Evolutionary conservation across 2,329 filamentous ascomycete species (phyloP).

Genomic region (Diaporthe sp.): DNA sequence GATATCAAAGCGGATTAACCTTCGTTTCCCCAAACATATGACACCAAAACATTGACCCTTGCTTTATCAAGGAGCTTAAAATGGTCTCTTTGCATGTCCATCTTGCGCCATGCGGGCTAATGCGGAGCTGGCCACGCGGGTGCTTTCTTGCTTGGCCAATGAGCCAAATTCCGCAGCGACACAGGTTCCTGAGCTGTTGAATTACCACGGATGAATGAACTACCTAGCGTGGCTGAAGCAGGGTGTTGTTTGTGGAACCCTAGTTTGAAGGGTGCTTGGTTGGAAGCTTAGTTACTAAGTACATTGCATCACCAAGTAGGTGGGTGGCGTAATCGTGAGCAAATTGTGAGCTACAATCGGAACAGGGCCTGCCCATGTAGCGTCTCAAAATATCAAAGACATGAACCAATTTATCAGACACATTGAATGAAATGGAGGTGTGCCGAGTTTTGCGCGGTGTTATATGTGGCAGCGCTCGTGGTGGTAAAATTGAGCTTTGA

Average conservation of each 20-base stretch:
- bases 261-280: not conserved
- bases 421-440: not conserved
- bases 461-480: too few species aligned
- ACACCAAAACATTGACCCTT: not conserved
- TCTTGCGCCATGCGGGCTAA: conserved; percentile 12
- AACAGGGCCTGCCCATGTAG: conserved; percentile 13
- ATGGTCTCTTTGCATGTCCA: not conserved
- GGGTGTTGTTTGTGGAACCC: not conserved
- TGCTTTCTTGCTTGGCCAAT: not conserved
- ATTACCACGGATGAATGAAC: too few species aligned
- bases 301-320: not conserved
- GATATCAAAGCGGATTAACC: too few species aligned
- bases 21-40: not conserved
- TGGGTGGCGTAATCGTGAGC: conserved; percentile 9
- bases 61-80: conserved; percentile 5
- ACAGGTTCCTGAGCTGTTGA: not conserved
- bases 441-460: too few species aligned
- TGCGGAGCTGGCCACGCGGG: not conserved
- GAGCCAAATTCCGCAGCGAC: not conserved
- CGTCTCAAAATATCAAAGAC: not conserved
- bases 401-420: not conserved
- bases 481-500: too few species aligned
- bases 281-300: not conserved
- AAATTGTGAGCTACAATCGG: not conserved
- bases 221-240: not conserved